A percentile compares a stretch with the other conserved stretches of the same genome.
Evolutionary conservation across 2,329 filamentous ascomycete genomes (phyloP).

Genomic region (Podosphaera aphanis): DNA sequence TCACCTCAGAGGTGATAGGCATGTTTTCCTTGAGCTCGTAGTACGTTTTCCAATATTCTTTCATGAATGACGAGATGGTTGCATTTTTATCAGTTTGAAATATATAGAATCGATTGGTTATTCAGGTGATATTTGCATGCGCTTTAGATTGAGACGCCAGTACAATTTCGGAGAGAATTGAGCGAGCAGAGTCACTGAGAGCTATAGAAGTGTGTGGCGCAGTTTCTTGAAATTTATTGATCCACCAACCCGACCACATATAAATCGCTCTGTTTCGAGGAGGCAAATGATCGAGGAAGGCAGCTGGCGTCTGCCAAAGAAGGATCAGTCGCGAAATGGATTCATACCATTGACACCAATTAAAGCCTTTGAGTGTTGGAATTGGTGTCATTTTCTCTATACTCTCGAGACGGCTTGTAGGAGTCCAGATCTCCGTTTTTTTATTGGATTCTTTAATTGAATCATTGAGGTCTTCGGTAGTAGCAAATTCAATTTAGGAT

Average conservation of each 20-base stretch:
- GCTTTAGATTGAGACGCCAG: too few species aligned
- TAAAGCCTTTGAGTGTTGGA: neutral
- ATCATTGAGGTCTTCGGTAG: neutral
- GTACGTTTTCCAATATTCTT: too few species aligned
- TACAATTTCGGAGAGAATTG: too few species aligned
- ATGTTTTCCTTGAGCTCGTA: too few species aligned
- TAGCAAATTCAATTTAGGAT: neutral
- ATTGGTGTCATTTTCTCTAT: neutral
- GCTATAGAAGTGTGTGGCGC: neutral
- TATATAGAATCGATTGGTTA: too few species aligned
- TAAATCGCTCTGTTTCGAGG: neutral
- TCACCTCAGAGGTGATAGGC: too few species aligned
- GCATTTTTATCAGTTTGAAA: too few species aligned
- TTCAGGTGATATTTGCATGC: too few species aligned
- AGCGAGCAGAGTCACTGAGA: too few species aligned
- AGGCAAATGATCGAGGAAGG: neutral
- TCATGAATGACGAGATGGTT: too few species aligned
- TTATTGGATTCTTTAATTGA: neutral
- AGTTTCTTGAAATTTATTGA: neutral
- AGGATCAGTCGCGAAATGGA: neutral
- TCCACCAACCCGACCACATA: neutral
- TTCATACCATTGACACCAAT: neutral
- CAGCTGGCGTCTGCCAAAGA: neutral
- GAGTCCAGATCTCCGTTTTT: neutral
- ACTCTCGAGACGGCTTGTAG: neutral